Evolutionary conservation across 176 grass and related monocot genomes (phyloP), one percentile per base, ranked within the genome.

Genomic region (Oryza punctata): DNA sequence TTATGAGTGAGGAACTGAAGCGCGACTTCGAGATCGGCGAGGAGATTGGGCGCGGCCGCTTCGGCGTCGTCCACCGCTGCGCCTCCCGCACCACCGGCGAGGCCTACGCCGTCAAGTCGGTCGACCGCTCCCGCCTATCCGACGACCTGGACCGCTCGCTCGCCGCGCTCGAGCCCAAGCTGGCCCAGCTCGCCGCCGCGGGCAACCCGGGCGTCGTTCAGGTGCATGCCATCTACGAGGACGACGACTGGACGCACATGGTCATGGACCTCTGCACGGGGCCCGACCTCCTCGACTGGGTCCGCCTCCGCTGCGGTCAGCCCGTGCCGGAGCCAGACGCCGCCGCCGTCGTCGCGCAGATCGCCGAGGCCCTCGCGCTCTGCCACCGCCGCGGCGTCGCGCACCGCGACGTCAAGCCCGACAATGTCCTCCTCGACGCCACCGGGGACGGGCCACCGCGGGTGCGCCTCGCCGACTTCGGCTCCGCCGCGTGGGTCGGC

Each of bases 341-440:
- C 11, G 90, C 95, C 6, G 52, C 33, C 0, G 30, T 91, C 7
- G 85, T 90, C 47, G 86, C 82, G n/a, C 86, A 82, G 76, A 78
- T 97, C 70, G 87, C 87, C 47, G 77, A 87, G 77, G 90, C 88
- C 68, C 90, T 97, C 70, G 95, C 86, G 0, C 27, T 41, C 5
- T 97, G 95, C 82, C 95, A 97, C 84, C 78, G 81, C 52, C 84
- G 81, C 14, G 88, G 90, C 15, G 83, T 97, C 19, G 92, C 80
- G 21, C 95, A 97, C 88, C 89, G 95, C 46, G 95, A 97, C 84
- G 84, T 97, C 47, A 97, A 97, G 91, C 95, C 95, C 0, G 95
- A 97, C 81, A 94, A 97, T 80, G 70, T 97, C n/a, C 77, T 97
- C 21, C 82, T 97, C 76, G 90, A 94, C 83, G 43, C 24, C 19